Evolutionary conservation across 2,329 filamentous ascomycete species (phyloP).

Genomic region (Dryadomyces quercivorus): DNA sequence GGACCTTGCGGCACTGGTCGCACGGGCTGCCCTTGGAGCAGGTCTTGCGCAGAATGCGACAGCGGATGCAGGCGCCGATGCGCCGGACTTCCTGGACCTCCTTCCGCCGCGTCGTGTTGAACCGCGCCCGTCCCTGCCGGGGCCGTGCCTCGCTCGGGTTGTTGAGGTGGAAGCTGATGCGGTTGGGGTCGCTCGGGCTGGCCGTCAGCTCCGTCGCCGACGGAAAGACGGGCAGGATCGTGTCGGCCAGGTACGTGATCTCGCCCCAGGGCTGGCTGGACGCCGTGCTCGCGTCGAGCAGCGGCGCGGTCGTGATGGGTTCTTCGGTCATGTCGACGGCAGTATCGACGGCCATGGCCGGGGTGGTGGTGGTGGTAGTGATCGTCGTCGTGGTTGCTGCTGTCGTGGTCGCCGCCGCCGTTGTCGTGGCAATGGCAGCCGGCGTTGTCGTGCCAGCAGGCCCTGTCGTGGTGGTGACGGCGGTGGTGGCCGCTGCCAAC

Average conservation of each 20-base stretch:
- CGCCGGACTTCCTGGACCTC: constrained; percentile 55
- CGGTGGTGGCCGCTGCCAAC: constrained; percentile 8
- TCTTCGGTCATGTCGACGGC: constrained; percentile 6
- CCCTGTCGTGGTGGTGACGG: not conserved
- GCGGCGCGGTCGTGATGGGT: constrained; percentile 4
- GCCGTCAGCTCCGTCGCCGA: constrained; percentile 3
- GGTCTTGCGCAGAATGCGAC: constrained; percentile 53
- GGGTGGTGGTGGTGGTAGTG: not conserved
- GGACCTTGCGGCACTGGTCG: constrained; percentile 49
- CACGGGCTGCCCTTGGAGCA: constrained; percentile 54
- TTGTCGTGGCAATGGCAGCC: constrained; percentile 9
- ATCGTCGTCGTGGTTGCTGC: too few species aligned
- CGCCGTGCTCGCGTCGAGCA: constrained; percentile 9
- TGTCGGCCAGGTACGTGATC: constrained; percentile 35
- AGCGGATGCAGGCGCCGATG: constrained; percentile 53
- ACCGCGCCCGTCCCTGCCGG: constrained; percentile 43
- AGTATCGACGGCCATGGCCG: not conserved
- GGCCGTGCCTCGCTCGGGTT: constrained; percentile 33
- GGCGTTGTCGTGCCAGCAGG: not conserved
- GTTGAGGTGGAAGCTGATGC: constrained; percentile 43
- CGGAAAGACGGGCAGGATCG: constrained; percentile 16
- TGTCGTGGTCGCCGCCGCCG: constrained; percentile 8
- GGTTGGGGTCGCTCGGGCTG: constrained; percentile 18
- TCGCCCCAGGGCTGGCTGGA: constrained; percentile 38
- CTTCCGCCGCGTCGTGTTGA: constrained; percentile 45